Evolutionary conservation across 306 rosid genomes (phyloP).

Genomic region (Cicer arietinum): DNA sequence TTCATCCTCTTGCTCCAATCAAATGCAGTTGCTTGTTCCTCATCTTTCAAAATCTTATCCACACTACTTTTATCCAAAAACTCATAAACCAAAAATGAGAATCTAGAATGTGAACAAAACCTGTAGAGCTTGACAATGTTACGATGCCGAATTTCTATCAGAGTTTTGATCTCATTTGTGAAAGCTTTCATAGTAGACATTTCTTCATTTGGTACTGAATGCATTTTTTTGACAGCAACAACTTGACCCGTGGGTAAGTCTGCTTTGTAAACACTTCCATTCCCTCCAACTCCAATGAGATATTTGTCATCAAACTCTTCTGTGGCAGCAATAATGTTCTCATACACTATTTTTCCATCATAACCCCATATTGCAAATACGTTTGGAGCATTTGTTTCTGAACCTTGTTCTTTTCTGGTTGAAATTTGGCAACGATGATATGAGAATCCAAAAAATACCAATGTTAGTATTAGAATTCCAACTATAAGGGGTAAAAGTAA

Average conservation of each 20-base stretch:
- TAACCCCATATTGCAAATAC: conserved; percentile 39
- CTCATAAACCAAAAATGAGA: conserved; percentile 35
- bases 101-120: conserved; percentile 30
- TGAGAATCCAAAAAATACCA: neutral
- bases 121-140: conserved; percentile 40
- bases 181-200: no score
- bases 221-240: no score
- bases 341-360: conserved; percentile 16
- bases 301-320: no score
- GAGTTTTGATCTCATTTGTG: no score
- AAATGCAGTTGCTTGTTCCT: conserved; percentile 9
- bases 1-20: conserved; percentile 32
- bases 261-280: no score
- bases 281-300: no score
- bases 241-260: no score
- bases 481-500: neutral
- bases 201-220: no score
- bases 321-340: neutral
- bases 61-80: conserved; percentile 28
- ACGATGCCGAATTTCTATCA: conserved; percentile 35
- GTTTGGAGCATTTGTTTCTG: neutral
- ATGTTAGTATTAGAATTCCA: neutral
- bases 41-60: conserved; percentile 19
- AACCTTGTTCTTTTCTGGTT: neutral
- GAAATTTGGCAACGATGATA: neutral